Percentiles rank a stretch among this genome's conserved stretches.
Conservation (phyloP, 2,329 filamentous ascomycete species). For the Fusarium irregulare region DNA sequence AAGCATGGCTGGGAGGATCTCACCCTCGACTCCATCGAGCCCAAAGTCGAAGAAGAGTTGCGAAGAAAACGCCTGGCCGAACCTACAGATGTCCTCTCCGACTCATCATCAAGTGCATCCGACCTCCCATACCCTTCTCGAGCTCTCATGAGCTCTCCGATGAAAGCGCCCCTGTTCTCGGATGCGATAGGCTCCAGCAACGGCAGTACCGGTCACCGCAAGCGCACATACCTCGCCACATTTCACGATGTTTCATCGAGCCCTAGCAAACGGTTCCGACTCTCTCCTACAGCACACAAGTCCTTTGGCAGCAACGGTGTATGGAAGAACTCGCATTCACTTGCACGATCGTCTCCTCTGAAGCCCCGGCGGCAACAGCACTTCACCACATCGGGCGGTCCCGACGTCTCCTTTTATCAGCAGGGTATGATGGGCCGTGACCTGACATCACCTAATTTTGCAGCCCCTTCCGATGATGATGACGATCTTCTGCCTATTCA, state of each 20-base stretch:
- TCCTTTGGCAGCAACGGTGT: conserved; percentile 66
- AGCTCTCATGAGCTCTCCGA: conserved; percentile 83
- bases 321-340: conserved; percentile 81
- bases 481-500: conserved; percentile 82
- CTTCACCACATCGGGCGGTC: conserved; percentile 77
- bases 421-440: conserved; percentile 75
- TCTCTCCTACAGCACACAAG: conserved; percentile 69
- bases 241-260: conserved; percentile 68
- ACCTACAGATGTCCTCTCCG: conserved; percentile 79
- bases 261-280: conserved; percentile 76
- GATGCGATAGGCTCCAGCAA: conserved; percentile 80
- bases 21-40: conserved; percentile 86
- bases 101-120: conserved; percentile 86
- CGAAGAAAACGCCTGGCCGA: conserved; percentile 76
- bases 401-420: conserved; percentile 82
- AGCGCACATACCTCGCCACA: conserved; percentile 70
- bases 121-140: conserved; percentile 77
- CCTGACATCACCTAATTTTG: conserved; percentile 69
- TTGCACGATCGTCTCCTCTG: conserved; percentile 88
- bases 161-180: conserved; percentile 86
- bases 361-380: conserved; percentile 79
- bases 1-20: conserved; percentile 95
- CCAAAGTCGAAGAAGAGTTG: conserved; percentile 82
- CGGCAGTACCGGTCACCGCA: conserved; percentile 73
- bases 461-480: conserved; percentile 79